phyloP scores from a whole-genome alignment of 345 rosid genomes.

The Clarkia xantiana region DNA sequence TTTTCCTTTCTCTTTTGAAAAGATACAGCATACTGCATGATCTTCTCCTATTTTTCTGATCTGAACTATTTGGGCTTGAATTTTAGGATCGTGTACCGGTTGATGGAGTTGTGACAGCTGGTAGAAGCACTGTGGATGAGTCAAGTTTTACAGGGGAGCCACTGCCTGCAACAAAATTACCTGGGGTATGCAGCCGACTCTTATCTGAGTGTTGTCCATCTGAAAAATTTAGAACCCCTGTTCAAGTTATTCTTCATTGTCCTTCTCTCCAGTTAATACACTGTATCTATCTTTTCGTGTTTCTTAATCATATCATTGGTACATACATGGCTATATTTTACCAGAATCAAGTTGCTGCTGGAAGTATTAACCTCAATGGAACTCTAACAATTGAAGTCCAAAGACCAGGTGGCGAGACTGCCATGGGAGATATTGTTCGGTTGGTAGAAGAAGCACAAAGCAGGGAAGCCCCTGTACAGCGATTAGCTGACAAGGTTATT shows the following conservation, averaged over 20 bases:
- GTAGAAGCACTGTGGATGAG: slow-evolving; percentile 87
- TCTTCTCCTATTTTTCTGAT: neutral
- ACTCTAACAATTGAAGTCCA: slow-evolving; percentile 78
- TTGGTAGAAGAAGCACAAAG: slow-evolving; percentile 97
- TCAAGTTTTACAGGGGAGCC: slow-evolving; percentile 98
- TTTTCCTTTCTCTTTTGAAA: no score
- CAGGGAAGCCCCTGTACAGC: slow-evolving; percentile 91
- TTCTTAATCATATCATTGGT: neutral
- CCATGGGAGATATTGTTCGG: slow-evolving; percentile 79
- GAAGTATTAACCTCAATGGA: slow-evolving; percentile 91
- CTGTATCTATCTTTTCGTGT: neutral
- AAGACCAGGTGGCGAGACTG: slow-evolving; percentile 97
- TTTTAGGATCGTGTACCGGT: slow-evolving; percentile 84
- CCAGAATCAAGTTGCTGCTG: slow-evolving; percentile 89
- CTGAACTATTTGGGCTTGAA: slow-evolving; percentile 2
- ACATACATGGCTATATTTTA: slow-evolving; percentile 8
- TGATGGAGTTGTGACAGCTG: slow-evolving; percentile 84
- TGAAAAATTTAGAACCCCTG: neutral
- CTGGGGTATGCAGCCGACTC: slow-evolving; percentile 50
- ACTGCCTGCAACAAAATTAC: slow-evolving; percentile 76
- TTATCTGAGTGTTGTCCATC: slow-evolving; percentile 3
- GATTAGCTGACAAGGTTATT: slow-evolving; percentile 82
- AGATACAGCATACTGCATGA: neutral
- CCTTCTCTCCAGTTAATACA: neutral
- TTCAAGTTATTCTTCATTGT: no score